These are phyloP conservation scores for Garcia nutans DNA, from an alignment of 345 rosid species.

Conservation along the genomic window DNA sequence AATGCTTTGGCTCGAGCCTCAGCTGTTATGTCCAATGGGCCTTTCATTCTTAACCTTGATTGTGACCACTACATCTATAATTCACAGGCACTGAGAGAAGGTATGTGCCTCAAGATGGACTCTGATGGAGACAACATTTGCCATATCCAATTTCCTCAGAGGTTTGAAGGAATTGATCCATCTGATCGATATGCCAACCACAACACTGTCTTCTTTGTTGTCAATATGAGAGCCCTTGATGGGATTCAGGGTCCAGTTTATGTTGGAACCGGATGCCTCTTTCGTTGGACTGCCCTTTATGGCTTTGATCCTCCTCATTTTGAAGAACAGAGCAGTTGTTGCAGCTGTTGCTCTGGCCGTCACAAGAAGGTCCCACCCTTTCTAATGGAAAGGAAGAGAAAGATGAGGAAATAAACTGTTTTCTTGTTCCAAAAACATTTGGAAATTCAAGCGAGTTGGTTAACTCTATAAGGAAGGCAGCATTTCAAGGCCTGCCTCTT, in stretches of 20 bases:
- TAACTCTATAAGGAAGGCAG: too few relatives aligned
- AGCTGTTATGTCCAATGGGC: constrained; percentile 32
- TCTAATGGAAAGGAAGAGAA: too few relatives aligned
- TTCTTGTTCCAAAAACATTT: too few relatives aligned
- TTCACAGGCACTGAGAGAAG: constrained; percentile 28
- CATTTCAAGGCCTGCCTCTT: too few relatives aligned
- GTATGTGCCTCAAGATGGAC: constrained; percentile 34
- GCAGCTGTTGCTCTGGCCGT: too few relatives aligned
- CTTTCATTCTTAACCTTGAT: constrained; percentile 27
- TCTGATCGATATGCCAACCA: constrained; percentile 31
- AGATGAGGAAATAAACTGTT: too few relatives aligned
- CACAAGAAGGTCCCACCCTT: too few relatives aligned
- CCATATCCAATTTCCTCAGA: constrained; percentile 20
- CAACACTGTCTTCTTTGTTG: constrained; percentile 32
- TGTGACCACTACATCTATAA: constrained; percentile 30
- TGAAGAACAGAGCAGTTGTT: too few relatives aligned
- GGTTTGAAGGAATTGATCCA: constrained; percentile 34
- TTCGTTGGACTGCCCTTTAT: constrained; percentile 27
- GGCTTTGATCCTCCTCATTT: constrained; percentile 54
- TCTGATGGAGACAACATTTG: constrained; percentile 17
- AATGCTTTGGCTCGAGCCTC: constrained; percentile 26
- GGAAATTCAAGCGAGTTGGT: too few relatives aligned
- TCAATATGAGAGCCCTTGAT: too few relatives aligned
- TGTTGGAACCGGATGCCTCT: constrained; percentile 32
- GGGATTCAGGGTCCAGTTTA: constrained; percentile 30